Evolutionary conservation across 176 grass and related monocot genomes (phyloP).

Genomic region (Bromus sterilis): DNA sequence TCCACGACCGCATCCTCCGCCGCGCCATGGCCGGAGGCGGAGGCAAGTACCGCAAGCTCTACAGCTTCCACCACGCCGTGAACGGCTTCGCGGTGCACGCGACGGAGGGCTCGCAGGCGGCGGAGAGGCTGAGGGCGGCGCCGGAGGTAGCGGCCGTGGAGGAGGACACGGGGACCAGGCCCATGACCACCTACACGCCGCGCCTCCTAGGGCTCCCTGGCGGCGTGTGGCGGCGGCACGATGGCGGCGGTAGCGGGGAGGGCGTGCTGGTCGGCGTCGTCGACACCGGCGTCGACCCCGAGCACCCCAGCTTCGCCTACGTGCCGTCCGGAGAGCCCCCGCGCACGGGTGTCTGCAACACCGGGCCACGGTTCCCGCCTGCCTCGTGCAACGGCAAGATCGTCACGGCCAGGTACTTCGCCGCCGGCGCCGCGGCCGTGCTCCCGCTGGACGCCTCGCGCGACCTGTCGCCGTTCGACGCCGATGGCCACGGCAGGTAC

Average conservation of each 20-base stretch:
- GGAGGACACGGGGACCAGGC: slow-evolving; percentile 34
- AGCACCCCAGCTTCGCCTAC: slow-evolving; percentile 52
- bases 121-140: slow-evolving; percentile 22
- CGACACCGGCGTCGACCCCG: slow-evolving; percentile 54
- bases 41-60: slow-evolving; percentile 33
- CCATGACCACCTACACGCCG: slow-evolving; percentile 65
- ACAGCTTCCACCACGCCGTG: slow-evolving; percentile 59
- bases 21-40: slow-evolving; percentile 4
- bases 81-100: slow-evolving; percentile 63
- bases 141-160: slow-evolving; percentile 37
- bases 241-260: slow-evolving; percentile 14
- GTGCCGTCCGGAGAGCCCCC: neutral
- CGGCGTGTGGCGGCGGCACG: slow-evolving; percentile 14
- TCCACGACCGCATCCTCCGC: slow-evolving; percentile 41
- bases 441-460: slow-evolving; percentile 37
- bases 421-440: slow-evolving; percentile 22
- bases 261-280: slow-evolving; percentile 54
- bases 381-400: slow-evolving; percentile 79
- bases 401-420: slow-evolving; percentile 43
- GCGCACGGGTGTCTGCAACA: neutral
- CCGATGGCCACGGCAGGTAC: slow-evolving; percentile 58
- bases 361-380: slow-evolving; percentile 21
- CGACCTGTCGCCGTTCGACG: slow-evolving; percentile 59
- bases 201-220: slow-evolving; percentile 31
- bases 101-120: slow-evolving; percentile 7